A percentile compares a stretch with the other conserved stretches of the same genome.
phyloP scores from a whole-genome alignment of 2,329 filamentous ascomycete genomes.

The Coniella lustricola region DNA sequence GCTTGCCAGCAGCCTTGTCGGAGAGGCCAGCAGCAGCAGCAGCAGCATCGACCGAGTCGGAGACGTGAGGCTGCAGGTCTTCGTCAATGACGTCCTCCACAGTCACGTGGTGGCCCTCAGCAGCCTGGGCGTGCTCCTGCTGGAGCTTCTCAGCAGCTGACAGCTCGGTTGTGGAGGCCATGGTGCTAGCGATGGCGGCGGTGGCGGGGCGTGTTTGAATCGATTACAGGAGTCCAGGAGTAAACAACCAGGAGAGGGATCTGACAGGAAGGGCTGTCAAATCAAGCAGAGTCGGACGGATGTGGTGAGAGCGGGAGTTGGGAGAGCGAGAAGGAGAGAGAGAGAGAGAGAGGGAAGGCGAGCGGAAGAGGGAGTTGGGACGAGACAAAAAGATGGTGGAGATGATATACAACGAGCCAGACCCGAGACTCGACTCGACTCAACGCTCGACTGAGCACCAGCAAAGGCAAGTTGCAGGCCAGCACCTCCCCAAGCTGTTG shows the following conservation, averaged over 20 bases:
- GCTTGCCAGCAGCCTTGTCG: slow-evolving; percentile 61
- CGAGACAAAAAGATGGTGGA: too few relatives aligned
- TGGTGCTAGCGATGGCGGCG: slow-evolving; percentile 23
- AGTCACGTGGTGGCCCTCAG: slow-evolving; percentile 48
- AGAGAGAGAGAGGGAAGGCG: background rate
- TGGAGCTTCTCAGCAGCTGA: slow-evolving; percentile 57
- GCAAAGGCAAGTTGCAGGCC: slow-evolving; percentile 1
- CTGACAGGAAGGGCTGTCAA: slow-evolving; percentile 17
- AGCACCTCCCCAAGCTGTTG: slow-evolving; percentile 3
- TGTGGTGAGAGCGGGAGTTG: background rate
- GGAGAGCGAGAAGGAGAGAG: background rate
- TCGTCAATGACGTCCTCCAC: slow-evolving; percentile 80
- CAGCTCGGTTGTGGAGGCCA: slow-evolving; percentile 33
- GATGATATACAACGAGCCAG: slow-evolving; percentile 1
- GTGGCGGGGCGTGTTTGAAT: too few relatives aligned
- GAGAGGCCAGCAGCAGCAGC: slow-evolving; percentile 44
- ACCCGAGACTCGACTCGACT: too few relatives aligned
- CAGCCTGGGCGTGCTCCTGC: slow-evolving; percentile 50
- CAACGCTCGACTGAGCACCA: too few relatives aligned
- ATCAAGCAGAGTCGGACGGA: slow-evolving; percentile 3
- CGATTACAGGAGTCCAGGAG: slow-evolving; percentile 17
- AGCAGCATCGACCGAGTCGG: slow-evolving; percentile 31
- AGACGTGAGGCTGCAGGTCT: slow-evolving; percentile 40
- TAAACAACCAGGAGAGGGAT: slow-evolving; percentile 14
- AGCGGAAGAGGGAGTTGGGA: too few relatives aligned